These are phyloP conservation scores for Haemoproteus tartakovskyi DNA, from an alignment of 169 alveolate species.

Conservation along the genomic window DNA sequence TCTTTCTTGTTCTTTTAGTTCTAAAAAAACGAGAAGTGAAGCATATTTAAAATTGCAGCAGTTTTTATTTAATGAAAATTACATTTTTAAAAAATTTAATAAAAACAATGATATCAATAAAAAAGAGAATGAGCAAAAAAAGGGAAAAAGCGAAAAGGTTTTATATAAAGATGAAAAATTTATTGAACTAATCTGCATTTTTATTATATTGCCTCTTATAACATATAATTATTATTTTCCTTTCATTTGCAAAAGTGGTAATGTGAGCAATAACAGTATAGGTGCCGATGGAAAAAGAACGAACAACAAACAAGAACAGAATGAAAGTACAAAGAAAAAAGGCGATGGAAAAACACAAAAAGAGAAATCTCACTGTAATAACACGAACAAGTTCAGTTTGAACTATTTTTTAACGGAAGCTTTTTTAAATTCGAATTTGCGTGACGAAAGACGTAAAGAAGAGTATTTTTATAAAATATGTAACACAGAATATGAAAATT, in stretches of 20 bases:
- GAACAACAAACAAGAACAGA: background rate
- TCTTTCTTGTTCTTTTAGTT: conserved; percentile 59
- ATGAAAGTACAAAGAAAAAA: background rate
- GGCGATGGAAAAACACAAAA: too few species aligned
- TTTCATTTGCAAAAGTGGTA: conserved; percentile 36
- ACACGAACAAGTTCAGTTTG: background rate
- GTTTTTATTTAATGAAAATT: conserved; percentile 63
- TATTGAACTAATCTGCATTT: conserved; percentile 52
- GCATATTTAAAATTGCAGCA: conserved; percentile 58
- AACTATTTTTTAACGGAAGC: conserved; percentile 1
- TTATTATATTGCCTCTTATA: conserved; percentile 56
- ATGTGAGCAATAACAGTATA: background rate
- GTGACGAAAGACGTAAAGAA: conserved; percentile 17
- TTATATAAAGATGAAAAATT: conserved; percentile 61
- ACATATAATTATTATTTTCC: conserved; percentile 65
- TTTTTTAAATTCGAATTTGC: conserved; percentile 30
- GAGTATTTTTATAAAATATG: conserved; percentile 2
- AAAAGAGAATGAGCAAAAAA: background rate
- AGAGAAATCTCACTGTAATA: too few species aligned
- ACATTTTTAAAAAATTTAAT: conserved; percentile 23
- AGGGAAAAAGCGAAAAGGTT: conserved; percentile 34
- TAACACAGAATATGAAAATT: conserved; percentile 36
- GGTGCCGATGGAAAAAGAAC: background rate
- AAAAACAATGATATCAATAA: background rate
- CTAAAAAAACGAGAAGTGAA: conserved; percentile 64